Evolutionary conservation across 169 alveolate species (phyloP), one percentile per base, ranked within the genome.

Genomic region (Eimeria necatrix): DNA sequence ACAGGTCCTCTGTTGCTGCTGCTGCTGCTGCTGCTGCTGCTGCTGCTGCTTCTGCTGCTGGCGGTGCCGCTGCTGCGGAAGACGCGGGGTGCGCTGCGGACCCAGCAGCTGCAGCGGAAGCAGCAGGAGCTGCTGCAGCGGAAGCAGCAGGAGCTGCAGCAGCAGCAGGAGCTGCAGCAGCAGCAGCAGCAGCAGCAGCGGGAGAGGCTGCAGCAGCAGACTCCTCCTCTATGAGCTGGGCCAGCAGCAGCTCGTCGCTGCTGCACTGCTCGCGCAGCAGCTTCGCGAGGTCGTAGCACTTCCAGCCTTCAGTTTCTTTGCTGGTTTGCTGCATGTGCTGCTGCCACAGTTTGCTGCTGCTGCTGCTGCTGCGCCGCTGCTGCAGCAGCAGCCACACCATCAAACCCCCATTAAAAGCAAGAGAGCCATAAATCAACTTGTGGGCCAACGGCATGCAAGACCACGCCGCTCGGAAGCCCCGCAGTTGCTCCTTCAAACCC

Each of bases 381-480:
- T 71, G 81, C 81, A 71, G 51, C 81, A 71, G 81, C 81, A 71
- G 41, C 53, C 46, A n/a, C 81, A 71, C 51, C 46, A 71, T 71
- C 49, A 71, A 32, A 20, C 14, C 46, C 4, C 81, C 49, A 71
- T 71, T 71, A 32, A 71, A 71, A 20, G 22, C 81, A 4, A 71
- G 4, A n/a, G 81, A 71, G 4, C 81, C 81, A 12, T 10, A 71
- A 20, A 71, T 71, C 22, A 71, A 32, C 41, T 71, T 71, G 49
- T 71, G 46, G 14, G 46, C 4, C 4, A 4, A 10, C 46, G 81
- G 81, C 7, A 71, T 14, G 22, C 53, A n/a, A 7, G 51, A 4
- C 81, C 81, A 71, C 4, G 49, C 81, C 4, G 51, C 48, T 48
- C 51, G 3, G 14, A 71, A 4, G 41, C 49, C 49, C 4, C 49